Evolutionary conservation across 2,329 filamentous ascomycete genomes (phyloP), one percentile per base, ranked within the genome.

Genomic region (Cordyceps javanica): DNA sequence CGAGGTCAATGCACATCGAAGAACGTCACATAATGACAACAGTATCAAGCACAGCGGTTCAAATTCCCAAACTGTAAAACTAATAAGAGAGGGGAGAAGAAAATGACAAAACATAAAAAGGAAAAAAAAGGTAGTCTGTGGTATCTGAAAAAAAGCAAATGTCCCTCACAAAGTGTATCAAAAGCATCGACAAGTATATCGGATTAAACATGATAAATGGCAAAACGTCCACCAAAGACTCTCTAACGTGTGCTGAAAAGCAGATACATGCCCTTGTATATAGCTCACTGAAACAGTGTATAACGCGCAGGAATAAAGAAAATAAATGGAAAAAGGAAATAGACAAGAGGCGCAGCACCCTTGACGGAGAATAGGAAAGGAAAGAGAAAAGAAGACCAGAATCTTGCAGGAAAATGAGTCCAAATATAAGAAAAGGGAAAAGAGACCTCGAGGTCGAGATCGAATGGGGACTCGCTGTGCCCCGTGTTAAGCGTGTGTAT

Each of bases 181-280:
- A 44, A 28, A 30, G 14, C 51, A 38, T 59, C 59, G 41, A 36
- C 28, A 41, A 45, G 44, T 38, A 48, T 38, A 49, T 41, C 44
- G n/a, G 8, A 28, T 26, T 34, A 53, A 53, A 56, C 39, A 59
- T 26, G 23, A 54, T 16, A 21, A 49, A n/a, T 23, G 16, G 34
- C 16, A 48, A 56, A 46, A 21, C 9, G 19, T 16, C 53, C 34
- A 49, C 53, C 42, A 49, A 32, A 30, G n/a, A 56, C 44, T 32
- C 30, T 55, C 53, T 56, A 39, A 21, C 38, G 13, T 36, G 26
- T 32, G 41, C 6, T 16, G 21, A 53, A 25, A 25, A 19, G 9
- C 41, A 46, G 16, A 60, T 64, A 60, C 65, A 66, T 62, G 58
- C 59, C 57, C 66, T 13, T 60, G 61, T 61, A 53, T 61, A 62